Evolutionary conservation across 2,329 filamentous ascomycete species (phyloP), one percentile per base, ranked within the genome.

Genomic region (Tolypocladium album): DNA sequence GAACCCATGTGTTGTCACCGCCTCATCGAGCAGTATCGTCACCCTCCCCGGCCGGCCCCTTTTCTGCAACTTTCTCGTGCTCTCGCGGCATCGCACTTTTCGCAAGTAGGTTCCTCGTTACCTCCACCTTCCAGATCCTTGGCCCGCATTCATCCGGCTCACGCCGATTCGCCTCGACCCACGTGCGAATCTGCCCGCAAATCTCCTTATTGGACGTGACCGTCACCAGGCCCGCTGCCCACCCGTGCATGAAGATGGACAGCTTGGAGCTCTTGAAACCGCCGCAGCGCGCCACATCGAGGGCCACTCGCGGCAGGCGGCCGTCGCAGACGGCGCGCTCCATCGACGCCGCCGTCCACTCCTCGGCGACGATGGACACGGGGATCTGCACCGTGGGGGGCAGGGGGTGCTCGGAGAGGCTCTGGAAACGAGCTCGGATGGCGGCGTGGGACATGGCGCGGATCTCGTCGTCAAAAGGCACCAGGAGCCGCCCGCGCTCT

Each of bases 161-260:
- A 6, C 58, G 64, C 6, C 72, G 64, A 45, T 71, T 62, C 11
- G 65, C 61, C 59, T 75, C 72, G 7, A 75, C 64, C 68, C 71
- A 72, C 9, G 71, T 74, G 31, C 66, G 63, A 7, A 74, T 66
- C 59, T 74, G 71, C 12, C 69, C 70, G n/a, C 67, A 63, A 12
- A 75, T 69, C 64, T 77, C 75, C 64, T 74, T 75, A 58, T 76
- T 77, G 6, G 74, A 75, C 8, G 75, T 77, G 2, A 77, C 55
- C 1, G 74, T 76, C 24, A 68, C 67, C 2, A 71, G 50, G 11
- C 67, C 68, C 15, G 63, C 66, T 20, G 66, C 69, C 75, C 75
- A 77, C 4, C 74, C 75, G 34, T 76, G 71, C 66, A 76, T 68
- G 62, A 74, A 75, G 31, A 75, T 73, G 40, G 72, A 73, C 22